Conservation (phyloP, 768 basidiomycete species). For the Phlebiopsis flavidoalba region DNA sequence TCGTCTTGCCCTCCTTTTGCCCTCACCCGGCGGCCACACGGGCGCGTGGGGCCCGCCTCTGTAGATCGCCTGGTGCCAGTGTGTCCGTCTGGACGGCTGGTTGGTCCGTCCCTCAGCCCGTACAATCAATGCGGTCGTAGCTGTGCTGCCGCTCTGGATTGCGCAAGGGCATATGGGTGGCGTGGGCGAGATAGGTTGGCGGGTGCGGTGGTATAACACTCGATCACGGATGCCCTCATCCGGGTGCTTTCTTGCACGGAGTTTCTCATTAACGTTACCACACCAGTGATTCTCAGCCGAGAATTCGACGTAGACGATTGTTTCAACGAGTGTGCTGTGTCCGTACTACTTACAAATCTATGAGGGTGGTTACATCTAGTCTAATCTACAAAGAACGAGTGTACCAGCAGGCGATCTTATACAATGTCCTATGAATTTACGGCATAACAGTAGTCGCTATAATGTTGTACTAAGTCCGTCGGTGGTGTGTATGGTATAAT, state of each 20-base stretch:
- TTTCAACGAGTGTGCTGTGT: neutral
- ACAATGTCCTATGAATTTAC: neutral
- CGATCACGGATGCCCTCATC: neutral
- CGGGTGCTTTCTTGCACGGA: no score
- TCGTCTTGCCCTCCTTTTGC: no score
- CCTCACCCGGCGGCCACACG: neutral
- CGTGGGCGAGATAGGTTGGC: neutral
- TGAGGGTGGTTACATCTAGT: neutral
- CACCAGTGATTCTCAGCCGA: no score
- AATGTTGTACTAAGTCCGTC: neutral
- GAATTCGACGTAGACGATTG: no score
- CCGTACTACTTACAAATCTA: conserved; percentile 1
- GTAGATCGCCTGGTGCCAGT: neutral
- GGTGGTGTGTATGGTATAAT: neutral
- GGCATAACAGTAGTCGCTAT: neutral
- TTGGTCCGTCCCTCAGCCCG: no score
- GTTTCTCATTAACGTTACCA: no score
- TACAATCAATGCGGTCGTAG: neutral
- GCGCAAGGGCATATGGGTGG: neutral
- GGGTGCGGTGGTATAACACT: neutral
- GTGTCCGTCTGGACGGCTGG: neutral
- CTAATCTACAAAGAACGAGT: conserved; percentile 1
- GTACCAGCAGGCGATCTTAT: neutral
- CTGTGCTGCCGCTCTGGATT: no score
- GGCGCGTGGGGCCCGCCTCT: neutral